Evolutionary conservation across 768 basidiomycete genomes (phyloP).

Genomic region (Tylopilus felleus): DNA sequence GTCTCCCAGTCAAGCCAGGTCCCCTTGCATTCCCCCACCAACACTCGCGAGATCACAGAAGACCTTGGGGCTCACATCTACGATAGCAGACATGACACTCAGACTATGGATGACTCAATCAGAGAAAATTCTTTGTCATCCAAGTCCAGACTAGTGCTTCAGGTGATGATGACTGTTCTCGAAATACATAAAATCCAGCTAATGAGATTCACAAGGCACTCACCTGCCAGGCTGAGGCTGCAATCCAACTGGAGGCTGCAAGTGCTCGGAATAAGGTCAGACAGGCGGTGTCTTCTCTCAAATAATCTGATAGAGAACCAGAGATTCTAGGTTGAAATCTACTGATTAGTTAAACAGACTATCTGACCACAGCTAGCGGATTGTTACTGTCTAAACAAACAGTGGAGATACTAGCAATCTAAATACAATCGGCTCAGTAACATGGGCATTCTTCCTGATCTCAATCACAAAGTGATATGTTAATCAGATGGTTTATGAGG

Average conservation of each 20-base stretch:
- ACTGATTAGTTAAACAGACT: no score
- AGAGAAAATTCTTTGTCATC: not conserved
- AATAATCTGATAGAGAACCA: no score
- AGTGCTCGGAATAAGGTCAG: not conserved
- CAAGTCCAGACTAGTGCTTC: not conserved
- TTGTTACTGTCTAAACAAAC: no score
- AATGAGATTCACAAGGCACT: not conserved
- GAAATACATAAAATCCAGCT: not conserved
- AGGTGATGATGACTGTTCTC: not conserved
- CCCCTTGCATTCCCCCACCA: not conserved
- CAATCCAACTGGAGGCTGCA: not conserved
- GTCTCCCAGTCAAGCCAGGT: not conserved
- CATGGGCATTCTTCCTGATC: no score
- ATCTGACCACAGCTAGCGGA: no score
- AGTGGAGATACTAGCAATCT: no score
- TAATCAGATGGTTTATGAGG: no score
- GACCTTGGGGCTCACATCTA: not conserved
- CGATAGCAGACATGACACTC: not conserved
- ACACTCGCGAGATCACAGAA: not conserved
- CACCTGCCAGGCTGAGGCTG: not conserved
- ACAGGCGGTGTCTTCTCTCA: no score
- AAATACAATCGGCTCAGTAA: no score
- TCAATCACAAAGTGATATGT: no score
- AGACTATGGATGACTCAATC: not conserved
- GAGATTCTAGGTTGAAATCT: no score